A percentile compares a stretch with the other conserved stretches of the same genome.
Evolutionary conservation across 177 flowering plant species (phyloP).

Genomic region (Vitis hybrid): DNA sequence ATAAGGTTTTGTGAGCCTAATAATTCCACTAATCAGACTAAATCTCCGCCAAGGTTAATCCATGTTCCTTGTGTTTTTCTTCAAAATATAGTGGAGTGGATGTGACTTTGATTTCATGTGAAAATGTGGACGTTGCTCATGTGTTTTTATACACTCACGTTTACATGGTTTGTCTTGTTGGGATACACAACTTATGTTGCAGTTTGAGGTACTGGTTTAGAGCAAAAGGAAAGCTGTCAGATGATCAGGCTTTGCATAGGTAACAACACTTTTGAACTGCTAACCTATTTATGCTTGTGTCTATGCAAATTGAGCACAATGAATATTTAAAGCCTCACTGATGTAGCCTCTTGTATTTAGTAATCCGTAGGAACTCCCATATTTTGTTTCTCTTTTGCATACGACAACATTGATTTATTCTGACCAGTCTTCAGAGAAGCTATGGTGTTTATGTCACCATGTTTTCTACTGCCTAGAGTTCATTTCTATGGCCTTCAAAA

Average conservation of each 20-base stretch:
- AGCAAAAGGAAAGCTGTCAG: constrained; percentile 86
- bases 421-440: not conserved
- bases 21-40: constrained; percentile 55
- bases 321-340: too few relatives aligned
- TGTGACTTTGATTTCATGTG: not conserved
- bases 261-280: constrained; percentile 17
- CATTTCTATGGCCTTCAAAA: too few relatives aligned
- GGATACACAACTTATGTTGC: constrained; percentile 19
- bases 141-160: not conserved
- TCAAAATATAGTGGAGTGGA: not conserved
- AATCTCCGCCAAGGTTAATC: constrained; percentile 74
- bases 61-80: constrained; percentile 1
- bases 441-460: not conserved
- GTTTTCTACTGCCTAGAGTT: too few relatives aligned
- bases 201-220: constrained; percentile 88
- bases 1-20: constrained; percentile 81
- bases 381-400: too few relatives aligned
- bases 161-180: not conserved
- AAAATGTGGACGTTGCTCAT: not conserved
- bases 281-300: not conserved
- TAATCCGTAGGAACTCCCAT: too few relatives aligned
- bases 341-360: too few relatives aligned
- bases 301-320: too few relatives aligned
- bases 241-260: constrained; percentile 98
- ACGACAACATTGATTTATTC: too few relatives aligned